Percentiles rank a stretch among this genome's conserved stretches.
These are phyloP conservation scores for Beverwykella pulmonaria DNA, from an alignment of 495 filamentous ascomycete genomes.

Conservation along the genomic window DNA sequence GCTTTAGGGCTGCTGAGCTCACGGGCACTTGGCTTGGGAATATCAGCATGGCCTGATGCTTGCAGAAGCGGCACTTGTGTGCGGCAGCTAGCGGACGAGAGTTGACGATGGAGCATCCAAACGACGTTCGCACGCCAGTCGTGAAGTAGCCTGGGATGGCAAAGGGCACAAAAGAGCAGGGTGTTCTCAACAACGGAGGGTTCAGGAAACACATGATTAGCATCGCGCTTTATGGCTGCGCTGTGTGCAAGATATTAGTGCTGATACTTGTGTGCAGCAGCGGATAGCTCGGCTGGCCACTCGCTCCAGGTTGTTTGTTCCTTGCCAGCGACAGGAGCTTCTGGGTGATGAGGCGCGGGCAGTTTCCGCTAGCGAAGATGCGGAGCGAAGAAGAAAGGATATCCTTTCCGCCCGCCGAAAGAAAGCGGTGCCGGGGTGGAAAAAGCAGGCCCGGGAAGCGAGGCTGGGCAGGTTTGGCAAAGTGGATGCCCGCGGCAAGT, in stretches of 20 bases:
- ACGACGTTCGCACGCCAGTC: not conserved
- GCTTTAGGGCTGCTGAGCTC: not conserved
- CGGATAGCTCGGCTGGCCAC: slow-evolving; percentile 15
- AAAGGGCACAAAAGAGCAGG: slow-evolving; percentile 6
- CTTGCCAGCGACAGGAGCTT: not conserved
- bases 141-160: not conserved
- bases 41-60: slow-evolving; percentile 22
- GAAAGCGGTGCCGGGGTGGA: not conserved
- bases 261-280: not conserved
- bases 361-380: slow-evolving; percentile 31
- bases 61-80: slow-evolving; percentile 23
- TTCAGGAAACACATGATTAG: slow-evolving; percentile 12
- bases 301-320: not conserved
- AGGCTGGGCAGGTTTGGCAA: no score
- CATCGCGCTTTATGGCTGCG: not conserved
- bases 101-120: not conserved
- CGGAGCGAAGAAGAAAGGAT: not conserved
- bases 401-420: not conserved
- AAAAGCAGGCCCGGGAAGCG: not conserved
- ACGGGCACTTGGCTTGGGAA: not conserved
- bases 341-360: slow-evolving; percentile 20
- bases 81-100: not conserved
- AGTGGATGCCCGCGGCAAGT: not conserved
- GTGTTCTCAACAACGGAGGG: not conserved
- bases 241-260: slow-evolving; percentile 1